A percentile compares a stretch with the other conserved stretches of the same genome.
Evolutionary conservation across 2,329 filamentous ascomycete genomes (phyloP).

Genomic region (Ceratocystis cubensis): DNA sequence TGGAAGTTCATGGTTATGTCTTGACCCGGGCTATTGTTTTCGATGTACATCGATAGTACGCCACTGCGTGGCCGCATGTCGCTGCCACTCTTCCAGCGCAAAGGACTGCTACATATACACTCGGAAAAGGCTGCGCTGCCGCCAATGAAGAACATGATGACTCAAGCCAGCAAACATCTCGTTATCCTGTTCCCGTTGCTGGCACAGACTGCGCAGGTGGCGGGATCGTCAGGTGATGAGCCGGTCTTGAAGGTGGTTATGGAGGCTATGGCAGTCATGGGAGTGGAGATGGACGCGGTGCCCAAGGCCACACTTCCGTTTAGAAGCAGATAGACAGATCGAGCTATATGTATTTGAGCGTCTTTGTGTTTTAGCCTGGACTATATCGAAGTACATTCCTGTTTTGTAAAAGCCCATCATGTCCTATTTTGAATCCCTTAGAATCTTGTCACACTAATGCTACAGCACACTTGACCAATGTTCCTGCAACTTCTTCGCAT

Average conservation of each 20-base stretch:
- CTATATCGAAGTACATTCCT: background rate
- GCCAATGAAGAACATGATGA: conserved; percentile 38
- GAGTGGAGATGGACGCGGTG: conserved; percentile 36
- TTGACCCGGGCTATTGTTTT: too few relatives aligned
- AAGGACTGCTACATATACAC: conserved; percentile 60
- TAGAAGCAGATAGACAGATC: background rate
- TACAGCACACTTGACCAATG: conserved; percentile 29
- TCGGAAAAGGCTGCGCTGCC: conserved; percentile 61
- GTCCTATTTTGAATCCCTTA: background rate
- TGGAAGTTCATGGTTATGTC: too few relatives aligned
- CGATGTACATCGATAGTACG: conserved; percentile 82
- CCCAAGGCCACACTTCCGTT: background rate
- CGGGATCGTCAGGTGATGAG: conserved; percentile 45
- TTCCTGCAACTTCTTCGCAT: conserved; percentile 73
- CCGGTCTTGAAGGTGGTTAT: conserved; percentile 46
- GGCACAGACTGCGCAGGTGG: conserved; percentile 48
- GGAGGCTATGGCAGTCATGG: conserved; percentile 50
- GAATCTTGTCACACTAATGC: background rate
- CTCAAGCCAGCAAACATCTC: conserved; percentile 58
- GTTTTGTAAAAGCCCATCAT: background rate
- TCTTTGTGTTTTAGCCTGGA: background rate
- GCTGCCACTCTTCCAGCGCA: conserved; percentile 67
- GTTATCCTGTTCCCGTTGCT: conserved; percentile 69
- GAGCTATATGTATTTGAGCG: background rate
- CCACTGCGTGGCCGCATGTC: conserved; percentile 81